These are phyloP conservation scores for Rhizomucor pusillus DNA, from an alignment of 371 early-diverging fungal species.

Conservation along the genomic window DNA sequence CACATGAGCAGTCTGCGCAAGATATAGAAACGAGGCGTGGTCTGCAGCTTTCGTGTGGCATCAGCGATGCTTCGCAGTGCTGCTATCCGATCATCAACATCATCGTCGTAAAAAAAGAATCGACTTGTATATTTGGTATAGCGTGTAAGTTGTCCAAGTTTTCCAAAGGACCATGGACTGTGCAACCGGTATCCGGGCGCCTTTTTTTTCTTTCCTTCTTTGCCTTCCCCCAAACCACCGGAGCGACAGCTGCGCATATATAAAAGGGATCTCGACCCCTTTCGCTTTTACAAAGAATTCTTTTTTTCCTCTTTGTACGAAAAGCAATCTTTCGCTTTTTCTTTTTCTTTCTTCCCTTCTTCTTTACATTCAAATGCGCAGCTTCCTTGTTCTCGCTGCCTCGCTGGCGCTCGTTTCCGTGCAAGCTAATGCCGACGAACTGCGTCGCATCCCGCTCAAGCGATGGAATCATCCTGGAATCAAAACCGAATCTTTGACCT, in stretches of 20 bases:
- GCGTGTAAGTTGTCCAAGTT: too few relatives aligned
- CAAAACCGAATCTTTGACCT: slow-evolving; percentile 29
- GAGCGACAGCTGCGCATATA: background rate
- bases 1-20: too few relatives aligned
- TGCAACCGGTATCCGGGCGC: too few relatives aligned
- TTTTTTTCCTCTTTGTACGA: background rate
- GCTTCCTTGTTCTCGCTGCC: slow-evolving; percentile 12
- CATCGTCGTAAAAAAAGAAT: too few relatives aligned
- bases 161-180: too few relatives aligned
- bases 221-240: too few relatives aligned
- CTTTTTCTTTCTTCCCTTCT: slow-evolving; percentile 11
- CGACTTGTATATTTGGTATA: too few relatives aligned
- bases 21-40: too few relatives aligned
- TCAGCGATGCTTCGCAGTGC: too few relatives aligned
- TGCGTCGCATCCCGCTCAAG: slow-evolving; percentile 14
- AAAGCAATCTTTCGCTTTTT: background rate
- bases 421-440: slow-evolving; percentile 3
- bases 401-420: slow-evolving; percentile 3
- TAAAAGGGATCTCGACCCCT: background rate
- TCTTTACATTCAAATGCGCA: slow-evolving; percentile 9
- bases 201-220: too few relatives aligned
- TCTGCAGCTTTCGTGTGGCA: too few relatives aligned
- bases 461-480: slow-evolving; percentile 13
- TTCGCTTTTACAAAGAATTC: background rate
- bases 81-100: too few relatives aligned